Percentiles rank a stretch among this genome's conserved stretches.
phyloP scores from a whole-genome alignment of 2,329 filamentous ascomycete species.

The Dichotomopilus funicola region DNA sequence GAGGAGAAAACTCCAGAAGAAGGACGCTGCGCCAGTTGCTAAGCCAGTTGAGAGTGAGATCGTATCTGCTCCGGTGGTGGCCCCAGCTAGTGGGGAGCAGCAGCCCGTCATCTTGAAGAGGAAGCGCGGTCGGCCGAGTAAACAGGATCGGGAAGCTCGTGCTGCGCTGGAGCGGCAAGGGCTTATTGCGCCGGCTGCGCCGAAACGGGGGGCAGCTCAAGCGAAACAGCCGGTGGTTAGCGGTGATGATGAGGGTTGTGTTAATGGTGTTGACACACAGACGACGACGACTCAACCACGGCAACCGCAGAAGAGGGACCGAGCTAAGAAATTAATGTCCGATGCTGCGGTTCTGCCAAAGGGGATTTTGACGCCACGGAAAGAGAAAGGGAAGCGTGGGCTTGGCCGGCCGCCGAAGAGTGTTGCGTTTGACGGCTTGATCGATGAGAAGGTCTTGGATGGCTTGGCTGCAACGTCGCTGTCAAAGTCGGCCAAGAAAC shows the following conservation, averaged over 20 bases:
- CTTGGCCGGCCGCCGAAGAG: slow-evolving; percentile 41
- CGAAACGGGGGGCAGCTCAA: too few relatives aligned
- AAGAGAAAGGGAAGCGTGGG: slow-evolving; percentile 12
- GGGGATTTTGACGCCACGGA: slow-evolving; percentile 51
- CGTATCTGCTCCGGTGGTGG: neutral
- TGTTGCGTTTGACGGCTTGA: slow-evolving; percentile 43
- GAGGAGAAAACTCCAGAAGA: neutral
- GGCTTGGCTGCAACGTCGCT: slow-evolving; percentile 31
- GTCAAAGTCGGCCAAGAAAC: slow-evolving; percentile 12
- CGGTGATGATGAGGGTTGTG: neutral
- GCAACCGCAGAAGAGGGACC: neutral
- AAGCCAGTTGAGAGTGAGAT: neutral
- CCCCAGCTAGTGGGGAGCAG: neutral
- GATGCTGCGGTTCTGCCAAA: slow-evolving; percentile 34
- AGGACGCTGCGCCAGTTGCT: neutral
- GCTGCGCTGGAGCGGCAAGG: neutral
- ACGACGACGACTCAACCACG: neutral
- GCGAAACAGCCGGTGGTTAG: too few relatives aligned
- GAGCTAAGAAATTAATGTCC: too few relatives aligned
- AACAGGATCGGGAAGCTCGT: slow-evolving; percentile 5
- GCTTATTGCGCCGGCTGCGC: neutral
- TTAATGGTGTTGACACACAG: neutral
- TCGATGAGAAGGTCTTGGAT: slow-evolving; percentile 45
- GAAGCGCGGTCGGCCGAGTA: slow-evolving; percentile 17
- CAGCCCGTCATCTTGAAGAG: slow-evolving; percentile 5